Percentiles rank a stretch among this genome's conserved stretches.
Conservation (phyloP, 2,329 filamentous ascomycete genomes). For the Fusarium nygamai region DNA sequence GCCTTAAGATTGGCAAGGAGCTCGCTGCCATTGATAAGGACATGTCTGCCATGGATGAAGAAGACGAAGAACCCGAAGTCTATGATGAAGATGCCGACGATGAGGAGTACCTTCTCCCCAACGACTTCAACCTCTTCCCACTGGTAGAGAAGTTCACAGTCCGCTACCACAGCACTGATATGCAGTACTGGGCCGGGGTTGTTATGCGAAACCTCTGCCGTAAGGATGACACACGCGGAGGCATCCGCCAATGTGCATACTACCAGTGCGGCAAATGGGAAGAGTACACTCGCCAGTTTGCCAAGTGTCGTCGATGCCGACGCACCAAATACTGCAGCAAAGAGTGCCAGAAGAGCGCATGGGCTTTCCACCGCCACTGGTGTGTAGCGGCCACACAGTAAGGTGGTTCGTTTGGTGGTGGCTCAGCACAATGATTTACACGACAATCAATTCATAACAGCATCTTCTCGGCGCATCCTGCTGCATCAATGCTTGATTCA, state of each 20-base stretch:
- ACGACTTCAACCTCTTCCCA: conserved; percentile 98
- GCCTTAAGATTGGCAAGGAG: conserved; percentile 88
- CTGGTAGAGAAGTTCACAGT: conserved; percentile 98
- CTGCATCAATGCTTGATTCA: conserved; percentile 45
- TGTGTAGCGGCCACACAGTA: conserved; percentile 79
- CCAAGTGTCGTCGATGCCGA: conserved; percentile 94
- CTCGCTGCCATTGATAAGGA: conserved; percentile 75
- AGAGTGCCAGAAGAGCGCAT: conserved; percentile 98
- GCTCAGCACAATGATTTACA: conserved; percentile 22
- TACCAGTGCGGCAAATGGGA: conserved; percentile 99
- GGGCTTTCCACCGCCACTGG: conserved; percentile 99
- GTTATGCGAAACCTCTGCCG: conserved; percentile 99
- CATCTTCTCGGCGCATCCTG: conserved; percentile 41
- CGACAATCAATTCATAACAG: conserved; percentile 34
- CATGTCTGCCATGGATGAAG: conserved; percentile 43
- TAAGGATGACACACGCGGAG: conserved; percentile 93
- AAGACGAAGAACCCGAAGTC: conserved; percentile 58
- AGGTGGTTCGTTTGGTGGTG: not conserved
- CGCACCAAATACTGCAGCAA: conserved; percentile 99
- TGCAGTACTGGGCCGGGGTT: conserved; percentile 99
- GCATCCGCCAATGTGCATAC: conserved; percentile 96
- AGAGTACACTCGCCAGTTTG: conserved; percentile 94
- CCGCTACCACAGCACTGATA: conserved; percentile 91
- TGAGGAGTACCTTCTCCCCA: conserved; percentile 89
- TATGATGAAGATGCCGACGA: conserved; percentile 70